A percentile compares a stretch with the other conserved stretches of the same genome.
These are phyloP conservation scores for Tephrocybe sp. DNA, from an alignment of 768 basidiomycete genomes.

Conservation along the genomic window DNA sequence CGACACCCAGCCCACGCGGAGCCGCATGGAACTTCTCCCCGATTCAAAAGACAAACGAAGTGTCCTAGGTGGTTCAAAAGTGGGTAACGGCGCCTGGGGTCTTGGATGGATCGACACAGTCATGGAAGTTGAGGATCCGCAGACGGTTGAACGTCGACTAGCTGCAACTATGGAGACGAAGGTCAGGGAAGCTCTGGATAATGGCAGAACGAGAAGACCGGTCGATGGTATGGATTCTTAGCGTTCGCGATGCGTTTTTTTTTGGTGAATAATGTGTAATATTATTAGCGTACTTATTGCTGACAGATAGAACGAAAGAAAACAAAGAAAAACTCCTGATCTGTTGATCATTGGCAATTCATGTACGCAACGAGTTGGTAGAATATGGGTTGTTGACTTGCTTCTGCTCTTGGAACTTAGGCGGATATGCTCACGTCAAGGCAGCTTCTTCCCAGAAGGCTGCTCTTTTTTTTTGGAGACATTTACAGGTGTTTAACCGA, in stretches of 20 bases:
- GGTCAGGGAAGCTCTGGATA: constrained; percentile 4
- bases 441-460: too few relatives aligned
- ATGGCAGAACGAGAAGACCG: background rate
- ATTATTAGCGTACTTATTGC: too few relatives aligned
- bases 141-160: background rate
- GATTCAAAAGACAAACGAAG: constrained; percentile 40
- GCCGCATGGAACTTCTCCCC: constrained; percentile 59
- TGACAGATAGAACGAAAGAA: too few relatives aligned
- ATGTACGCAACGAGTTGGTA: too few relatives aligned
- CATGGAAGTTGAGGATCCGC: constrained; percentile 32
- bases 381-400: too few relatives aligned
- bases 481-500: too few relatives aligned
- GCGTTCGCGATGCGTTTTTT: background rate
- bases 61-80: constrained; percentile 70
- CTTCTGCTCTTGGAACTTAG: too few relatives aligned
- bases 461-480: too few relatives aligned
- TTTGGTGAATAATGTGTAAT: too few relatives aligned
- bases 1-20: constrained; percentile 74
- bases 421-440: too few relatives aligned
- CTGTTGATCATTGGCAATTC: too few relatives aligned
- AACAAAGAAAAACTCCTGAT: too few relatives aligned
- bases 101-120: constrained; percentile 74
- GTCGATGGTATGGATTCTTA: constrained; percentile 4
- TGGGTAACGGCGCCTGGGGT: constrained; percentile 79
- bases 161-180: background rate